Conservation (phyloP, 2,329 filamentous ascomycete genomes). For the Colletotrichum liriopes region DNA sequence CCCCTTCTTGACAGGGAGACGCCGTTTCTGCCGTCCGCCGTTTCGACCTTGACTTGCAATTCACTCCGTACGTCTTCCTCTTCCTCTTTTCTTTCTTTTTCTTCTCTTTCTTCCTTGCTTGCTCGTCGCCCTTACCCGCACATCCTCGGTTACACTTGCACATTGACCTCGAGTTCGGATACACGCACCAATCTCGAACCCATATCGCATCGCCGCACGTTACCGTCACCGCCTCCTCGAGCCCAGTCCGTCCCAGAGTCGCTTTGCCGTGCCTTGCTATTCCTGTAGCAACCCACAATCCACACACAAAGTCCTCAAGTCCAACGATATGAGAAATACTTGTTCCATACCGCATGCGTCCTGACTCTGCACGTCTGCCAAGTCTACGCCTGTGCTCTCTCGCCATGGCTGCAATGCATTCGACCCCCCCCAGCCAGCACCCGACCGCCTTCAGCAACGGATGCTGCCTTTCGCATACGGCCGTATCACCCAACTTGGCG, state of each 20-base stretch:
- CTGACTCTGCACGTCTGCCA: background rate
- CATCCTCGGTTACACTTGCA: conserved; percentile 14
- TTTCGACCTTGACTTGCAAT: conserved; percentile 1
- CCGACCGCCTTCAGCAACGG: conserved; percentile 2
- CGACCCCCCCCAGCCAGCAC: background rate
- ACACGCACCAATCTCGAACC: background rate
- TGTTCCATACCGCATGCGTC: conserved; percentile 1
- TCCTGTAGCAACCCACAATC: too few relatives aligned
- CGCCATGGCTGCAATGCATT: background rate
- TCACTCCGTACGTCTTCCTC: background rate
- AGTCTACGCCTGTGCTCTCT: background rate
- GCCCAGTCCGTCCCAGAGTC: too few relatives aligned
- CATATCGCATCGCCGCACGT: background rate
- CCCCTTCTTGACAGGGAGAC: background rate
- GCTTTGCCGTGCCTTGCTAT: too few relatives aligned
- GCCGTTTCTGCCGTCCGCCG: conserved; percentile 9
- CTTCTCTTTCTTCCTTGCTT: background rate
- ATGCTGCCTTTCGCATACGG: conserved; percentile 4
- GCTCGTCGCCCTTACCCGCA: background rate
- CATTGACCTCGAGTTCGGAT: background rate
- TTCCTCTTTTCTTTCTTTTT: background rate
- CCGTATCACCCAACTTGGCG: conserved; percentile 5
- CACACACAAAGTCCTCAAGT: background rate
- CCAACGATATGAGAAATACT: background rate
- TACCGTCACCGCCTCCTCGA: conserved; percentile 3